These are phyloP conservation scores for Trichoderma sp. DNA, from an alignment of 2,329 filamentous ascomycete species.

Conservation along the genomic window DNA sequence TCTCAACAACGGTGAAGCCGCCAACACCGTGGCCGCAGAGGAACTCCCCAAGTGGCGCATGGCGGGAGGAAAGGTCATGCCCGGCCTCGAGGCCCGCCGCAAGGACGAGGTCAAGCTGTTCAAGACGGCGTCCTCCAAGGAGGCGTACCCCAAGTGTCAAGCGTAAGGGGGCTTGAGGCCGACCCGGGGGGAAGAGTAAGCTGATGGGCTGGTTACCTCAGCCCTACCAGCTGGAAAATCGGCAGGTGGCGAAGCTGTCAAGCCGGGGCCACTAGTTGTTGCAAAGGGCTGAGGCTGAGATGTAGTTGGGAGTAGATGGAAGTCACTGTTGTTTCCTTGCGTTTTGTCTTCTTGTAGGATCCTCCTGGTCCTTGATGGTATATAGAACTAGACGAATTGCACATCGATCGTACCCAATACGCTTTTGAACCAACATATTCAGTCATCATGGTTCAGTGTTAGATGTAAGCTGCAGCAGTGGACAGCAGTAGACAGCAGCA, in stretches of 20 bases:
- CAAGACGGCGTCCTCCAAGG: constrained; percentile 11
- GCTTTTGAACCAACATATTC: neutral
- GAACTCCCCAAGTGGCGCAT: constrained; percentile 54
- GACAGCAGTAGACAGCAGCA: neutral
- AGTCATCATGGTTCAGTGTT: neutral
- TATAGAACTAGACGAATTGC: constrained; percentile 7
- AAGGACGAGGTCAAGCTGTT: constrained; percentile 48
- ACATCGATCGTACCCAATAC: neutral
- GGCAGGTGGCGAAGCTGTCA: constrained; percentile 4
- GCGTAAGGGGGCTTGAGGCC: neutral
- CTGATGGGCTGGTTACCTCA: constrained; percentile 26
- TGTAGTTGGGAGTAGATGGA: constrained; percentile 20
- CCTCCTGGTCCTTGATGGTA: neutral
- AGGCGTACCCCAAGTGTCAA: constrained; percentile 19
- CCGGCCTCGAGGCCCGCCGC: constrained; percentile 46
- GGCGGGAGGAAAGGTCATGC: constrained; percentile 44
- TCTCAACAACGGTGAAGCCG: constrained; percentile 49
- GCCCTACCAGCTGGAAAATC: constrained; percentile 21
- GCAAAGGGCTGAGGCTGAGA: neutral
- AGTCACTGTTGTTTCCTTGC: neutral
- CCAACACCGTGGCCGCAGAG: constrained; percentile 45
- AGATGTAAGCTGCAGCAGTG: neutral
- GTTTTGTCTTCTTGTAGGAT: neutral
- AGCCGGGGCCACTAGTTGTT: no score
- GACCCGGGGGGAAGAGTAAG: neutral